These are phyloP conservation scores for Prunus kanzakura DNA, from an alignment of 306 rosid species.

Conservation along the genomic window DNA sequence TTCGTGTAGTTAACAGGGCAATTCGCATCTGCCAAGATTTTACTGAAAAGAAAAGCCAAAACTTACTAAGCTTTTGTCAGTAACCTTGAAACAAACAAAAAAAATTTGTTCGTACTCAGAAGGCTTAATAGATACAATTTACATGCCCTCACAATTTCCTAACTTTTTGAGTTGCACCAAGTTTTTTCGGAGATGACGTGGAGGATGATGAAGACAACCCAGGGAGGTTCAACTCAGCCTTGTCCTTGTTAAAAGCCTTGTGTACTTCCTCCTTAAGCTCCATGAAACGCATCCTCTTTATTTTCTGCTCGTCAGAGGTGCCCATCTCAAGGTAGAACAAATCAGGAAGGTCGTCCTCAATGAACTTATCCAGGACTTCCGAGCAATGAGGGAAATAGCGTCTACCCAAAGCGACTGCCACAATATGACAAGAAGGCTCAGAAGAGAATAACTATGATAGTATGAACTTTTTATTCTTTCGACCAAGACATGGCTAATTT, in stretches of 20 bases:
- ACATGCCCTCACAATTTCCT: constrained; percentile 14
- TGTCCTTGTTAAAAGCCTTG: constrained; percentile 50
- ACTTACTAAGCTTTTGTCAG: background rate
- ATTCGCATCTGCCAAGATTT: background rate
- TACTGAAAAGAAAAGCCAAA: background rate
- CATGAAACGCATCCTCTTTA: constrained; percentile 41
- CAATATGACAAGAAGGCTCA: background rate
- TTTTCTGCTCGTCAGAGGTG: constrained; percentile 36
- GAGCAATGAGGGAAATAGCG: constrained; percentile 51
- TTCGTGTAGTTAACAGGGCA: background rate
- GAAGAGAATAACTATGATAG: background rate
- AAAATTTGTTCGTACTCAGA: background rate
- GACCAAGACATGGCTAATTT: too few relatives aligned
- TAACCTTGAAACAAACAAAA: background rate
- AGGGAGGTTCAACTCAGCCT: constrained; percentile 29
- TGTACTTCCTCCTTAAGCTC: constrained; percentile 48
- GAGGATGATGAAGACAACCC: constrained; percentile 37
- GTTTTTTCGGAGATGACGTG: constrained; percentile 27
- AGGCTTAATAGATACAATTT: constrained; percentile 22
- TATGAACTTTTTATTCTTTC: too few relatives aligned
- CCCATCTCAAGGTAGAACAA: constrained; percentile 39
- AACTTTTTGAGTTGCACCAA: constrained; percentile 16
- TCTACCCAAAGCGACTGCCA: constrained; percentile 47
- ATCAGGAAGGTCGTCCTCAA: constrained; percentile 44
- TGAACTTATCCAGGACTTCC: constrained; percentile 51